phyloP scores from a whole-genome alignment of 2,329 filamentous ascomycete species.

The Phyllosticta paracitricarpa region DNA sequence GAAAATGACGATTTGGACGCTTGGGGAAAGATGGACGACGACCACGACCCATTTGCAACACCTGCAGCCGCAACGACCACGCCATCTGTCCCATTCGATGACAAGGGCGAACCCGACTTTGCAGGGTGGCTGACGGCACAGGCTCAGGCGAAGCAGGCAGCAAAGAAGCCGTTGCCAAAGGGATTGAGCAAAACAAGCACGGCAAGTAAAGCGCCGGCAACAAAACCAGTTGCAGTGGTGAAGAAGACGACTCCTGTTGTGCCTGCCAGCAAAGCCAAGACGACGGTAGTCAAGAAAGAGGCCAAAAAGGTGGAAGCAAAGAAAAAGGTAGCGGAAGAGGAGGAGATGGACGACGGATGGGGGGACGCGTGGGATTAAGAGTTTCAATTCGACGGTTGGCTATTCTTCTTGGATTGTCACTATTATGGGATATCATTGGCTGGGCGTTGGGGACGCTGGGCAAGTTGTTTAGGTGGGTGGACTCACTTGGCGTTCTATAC shows the following conservation, averaged over 20 bases:
- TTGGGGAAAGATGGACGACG: conserved; percentile 21
- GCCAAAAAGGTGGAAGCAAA: conserved; percentile 13
- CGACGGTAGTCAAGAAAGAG: conserved; percentile 11
- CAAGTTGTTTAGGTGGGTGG: background rate
- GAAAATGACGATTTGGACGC: conserved; percentile 43
- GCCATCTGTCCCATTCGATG: conserved; percentile 53
- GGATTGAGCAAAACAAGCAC: conserved; percentile 57
- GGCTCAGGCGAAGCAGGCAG: conserved; percentile 56
- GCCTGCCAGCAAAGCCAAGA: conserved; percentile 10
- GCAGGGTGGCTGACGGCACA: conserved; percentile 90
- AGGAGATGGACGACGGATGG: conserved; percentile 10
- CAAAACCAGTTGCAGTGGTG: conserved; percentile 20
- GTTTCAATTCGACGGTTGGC: background rate
- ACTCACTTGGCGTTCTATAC: background rate
- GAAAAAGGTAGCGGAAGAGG: background rate
- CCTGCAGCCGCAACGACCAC: conserved; percentile 20
- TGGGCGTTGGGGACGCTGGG: background rate
- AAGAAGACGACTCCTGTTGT: conserved; percentile 21
- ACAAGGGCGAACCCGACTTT: conserved; percentile 86
- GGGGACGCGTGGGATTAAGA: conserved; percentile 10
- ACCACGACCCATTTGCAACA: conserved; percentile 35
- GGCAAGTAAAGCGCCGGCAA: conserved; percentile 26
- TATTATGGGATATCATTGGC: background rate
- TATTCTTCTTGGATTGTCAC: background rate
- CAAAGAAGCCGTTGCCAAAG: conserved; percentile 67